phyloP scores from a whole-genome alignment of 148 eudicot genomes.

The Linanthus parryae region DNA sequence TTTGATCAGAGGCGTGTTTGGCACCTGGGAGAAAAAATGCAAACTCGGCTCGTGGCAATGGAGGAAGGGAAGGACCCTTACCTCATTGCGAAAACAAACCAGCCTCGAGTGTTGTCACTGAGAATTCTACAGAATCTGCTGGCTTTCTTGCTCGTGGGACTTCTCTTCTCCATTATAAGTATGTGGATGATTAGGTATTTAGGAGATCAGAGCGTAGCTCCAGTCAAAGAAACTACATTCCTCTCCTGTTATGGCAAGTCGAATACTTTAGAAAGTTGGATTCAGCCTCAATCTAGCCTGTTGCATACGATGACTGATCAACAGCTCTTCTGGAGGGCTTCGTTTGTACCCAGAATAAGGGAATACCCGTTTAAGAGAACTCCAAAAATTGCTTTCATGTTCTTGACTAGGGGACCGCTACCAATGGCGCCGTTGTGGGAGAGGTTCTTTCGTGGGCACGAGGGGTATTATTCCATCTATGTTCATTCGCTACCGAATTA shows the following conservation, averaged over 20 bases:
- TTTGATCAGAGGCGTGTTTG: no score
- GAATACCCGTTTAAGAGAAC: constrained; percentile 38
- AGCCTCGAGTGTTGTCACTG: constrained; percentile 16
- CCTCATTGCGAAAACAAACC: constrained; percentile 6
- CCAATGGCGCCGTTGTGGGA: constrained; percentile 55
- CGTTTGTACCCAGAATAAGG: constrained; percentile 23
- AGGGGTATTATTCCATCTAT: constrained; percentile 36
- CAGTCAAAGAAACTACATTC: constrained; percentile 10
- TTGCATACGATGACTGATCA: constrained; percentile 30
- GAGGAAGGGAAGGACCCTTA: constrained; percentile 23
- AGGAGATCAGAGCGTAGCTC: constrained; percentile 10
- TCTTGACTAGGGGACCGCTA: constrained; percentile 41
- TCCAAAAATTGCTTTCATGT: constrained; percentile 50
- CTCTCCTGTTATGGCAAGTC: constrained; percentile 16
- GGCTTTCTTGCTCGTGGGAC: constrained; percentile 17
- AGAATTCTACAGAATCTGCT: constrained; percentile 24
- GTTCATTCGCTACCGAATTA: constrained; percentile 36
- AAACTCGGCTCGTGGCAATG: constrained; percentile 16
- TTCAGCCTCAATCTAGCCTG: constrained; percentile 27
- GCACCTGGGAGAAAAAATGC: no score
- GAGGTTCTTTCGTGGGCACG: constrained; percentile 36
- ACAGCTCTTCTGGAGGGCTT: constrained; percentile 44
- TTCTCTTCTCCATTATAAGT: constrained; percentile 18
- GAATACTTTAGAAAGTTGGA: constrained; percentile 22
- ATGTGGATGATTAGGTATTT: constrained; percentile 20